Base-by-base conservation (phyloP, 192 early-diverging fungal genomes). In the Lobosporangium transversale region DNA sequence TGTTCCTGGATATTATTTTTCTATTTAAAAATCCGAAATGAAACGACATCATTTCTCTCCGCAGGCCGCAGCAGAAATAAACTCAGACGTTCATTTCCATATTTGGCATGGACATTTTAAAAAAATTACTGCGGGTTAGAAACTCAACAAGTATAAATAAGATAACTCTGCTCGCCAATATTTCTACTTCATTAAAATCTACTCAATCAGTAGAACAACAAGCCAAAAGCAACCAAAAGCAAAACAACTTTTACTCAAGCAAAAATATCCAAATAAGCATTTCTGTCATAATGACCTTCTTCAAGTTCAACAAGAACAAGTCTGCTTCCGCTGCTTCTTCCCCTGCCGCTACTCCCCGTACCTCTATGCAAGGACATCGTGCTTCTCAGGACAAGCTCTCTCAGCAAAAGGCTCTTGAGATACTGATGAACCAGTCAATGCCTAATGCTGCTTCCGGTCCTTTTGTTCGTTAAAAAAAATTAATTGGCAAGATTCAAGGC, bases 391-490 rank as follows among this genome's bases (percentile, higher is more conserved):
- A 9, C 45, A 71, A 42, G 47, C 55, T 71, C 53, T 63, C 69
- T 20, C 60, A 58, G 24, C 60, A 71, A 0, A 51, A 71, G 43
- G 69, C 59, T 35, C 47, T 64, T 6, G n/a, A 21, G 21, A 30
- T 49, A 20, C 12, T 71, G 21, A 4, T 49, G n/a, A 24, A 62
- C 1, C 54, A 27, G 1, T 37, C 48, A 29, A 63, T 73, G 69
- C 8, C 53, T n/a, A 58, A 73, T 20, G 60, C 70, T 4, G 61
- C 62, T 40, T 0, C 30, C 5, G 62, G 70, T 32, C 61, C 62
- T 15, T 73, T 43, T 44, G 37, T 73, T 62, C 70, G 70, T 49
- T 73, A 65, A 71, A 42, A 17, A 42, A n/a, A n/a, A n/a, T n/a
- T n/a, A n/a, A n/a, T n/a, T n/a, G n/a, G n/a, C n/a, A n/a, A n/a